phyloP scores from a whole-genome alignment of 768 basidiomycete genomes.

The Suillus sp. region DNA sequence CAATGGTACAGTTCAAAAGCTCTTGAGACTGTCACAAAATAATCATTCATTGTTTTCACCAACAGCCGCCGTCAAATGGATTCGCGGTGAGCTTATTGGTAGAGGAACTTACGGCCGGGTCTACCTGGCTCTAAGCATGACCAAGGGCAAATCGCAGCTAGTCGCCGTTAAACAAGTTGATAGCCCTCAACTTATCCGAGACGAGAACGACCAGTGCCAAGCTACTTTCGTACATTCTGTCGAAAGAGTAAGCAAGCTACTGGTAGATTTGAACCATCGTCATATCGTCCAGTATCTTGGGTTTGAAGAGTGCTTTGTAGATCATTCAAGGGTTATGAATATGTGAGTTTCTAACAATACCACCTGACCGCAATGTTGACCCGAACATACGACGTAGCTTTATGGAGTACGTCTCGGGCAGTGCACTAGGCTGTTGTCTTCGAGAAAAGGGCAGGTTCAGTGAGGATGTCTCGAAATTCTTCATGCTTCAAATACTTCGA shows the following conservation, averaged over 20 bases:
- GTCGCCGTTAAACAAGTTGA: slow-evolving; percentile 99
- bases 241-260: slow-evolving; percentile 92
- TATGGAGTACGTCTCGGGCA: slow-evolving; percentile 98
- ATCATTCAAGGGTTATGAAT: slow-evolving; percentile 67
- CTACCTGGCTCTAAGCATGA: slow-evolving; percentile 93
- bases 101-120: slow-evolving; percentile 97
- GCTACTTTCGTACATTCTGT: slow-evolving; percentile 86
- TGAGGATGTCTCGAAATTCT: slow-evolving; percentile 89
- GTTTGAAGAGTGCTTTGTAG: slow-evolving; percentile 82
- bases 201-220: slow-evolving; percentile 87
- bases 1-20: background rate
- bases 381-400: slow-evolving; percentile 56
- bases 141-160: slow-evolving; percentile 91
- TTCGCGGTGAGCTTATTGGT: slow-evolving; percentile 95
- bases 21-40: background rate
- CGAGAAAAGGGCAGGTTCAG: slow-evolving; percentile 92
- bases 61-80: slow-evolving; percentile 95
- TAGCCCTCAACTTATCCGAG: slow-evolving; percentile 88
- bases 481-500: slow-evolving; percentile 87
- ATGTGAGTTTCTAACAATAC: slow-evolving; percentile 60
- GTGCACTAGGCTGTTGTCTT: slow-evolving; percentile 88
- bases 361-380: background rate
- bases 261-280: slow-evolving; percentile 95
- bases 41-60: slow-evolving; percentile 8
- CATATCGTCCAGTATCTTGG: slow-evolving; percentile 98